Conservation (phyloP, 345 rosid genomes). For the Linum tenue region DNA sequence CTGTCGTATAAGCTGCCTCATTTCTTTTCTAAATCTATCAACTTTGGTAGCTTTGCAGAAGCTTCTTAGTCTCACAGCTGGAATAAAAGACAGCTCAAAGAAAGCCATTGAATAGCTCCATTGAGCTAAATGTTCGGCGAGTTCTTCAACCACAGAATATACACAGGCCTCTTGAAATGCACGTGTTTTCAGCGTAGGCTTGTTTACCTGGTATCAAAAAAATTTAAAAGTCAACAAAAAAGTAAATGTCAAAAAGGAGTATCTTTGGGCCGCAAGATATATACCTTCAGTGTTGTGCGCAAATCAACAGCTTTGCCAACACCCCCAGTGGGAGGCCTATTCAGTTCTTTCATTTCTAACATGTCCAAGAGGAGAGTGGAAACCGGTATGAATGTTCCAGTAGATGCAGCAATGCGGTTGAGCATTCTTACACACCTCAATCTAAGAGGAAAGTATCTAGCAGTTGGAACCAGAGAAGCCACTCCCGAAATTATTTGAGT, state of each 20-base stretch:
- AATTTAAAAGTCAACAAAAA: neutral
- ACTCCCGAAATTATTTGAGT: constrained; percentile 82
- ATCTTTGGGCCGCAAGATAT: neutral
- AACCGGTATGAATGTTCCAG: constrained; percentile 76
- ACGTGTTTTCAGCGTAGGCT: constrained; percentile 74
- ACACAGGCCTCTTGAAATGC: constrained; percentile 94
- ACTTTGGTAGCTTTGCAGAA: constrained; percentile 74
- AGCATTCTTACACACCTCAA: constrained; percentile 88
- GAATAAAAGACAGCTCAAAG: constrained; percentile 79
- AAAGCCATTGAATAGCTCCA: constrained; percentile 84
- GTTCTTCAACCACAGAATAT: constrained; percentile 71
- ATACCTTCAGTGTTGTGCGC: constrained; percentile 64
- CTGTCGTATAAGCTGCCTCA: constrained; percentile 74
- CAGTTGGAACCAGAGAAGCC: constrained; percentile 86
- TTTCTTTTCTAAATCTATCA: constrained; percentile 84
- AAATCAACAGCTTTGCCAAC: constrained; percentile 83
- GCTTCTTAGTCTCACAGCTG: constrained; percentile 56
- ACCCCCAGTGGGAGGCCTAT: constrained; percentile 75
- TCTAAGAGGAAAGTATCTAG: constrained; percentile 87
- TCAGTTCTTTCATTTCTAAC: constrained; percentile 94
- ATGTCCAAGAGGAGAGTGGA: constrained; percentile 87
- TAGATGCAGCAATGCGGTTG: constrained; percentile 65
- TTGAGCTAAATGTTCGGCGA: constrained; percentile 81
- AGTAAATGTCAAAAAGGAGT: neutral
- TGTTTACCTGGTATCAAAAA: constrained; percentile 50